Conservation (phyloP, 371 early-diverging fungal species). For the Blastocladiella emersonii region DNA sequence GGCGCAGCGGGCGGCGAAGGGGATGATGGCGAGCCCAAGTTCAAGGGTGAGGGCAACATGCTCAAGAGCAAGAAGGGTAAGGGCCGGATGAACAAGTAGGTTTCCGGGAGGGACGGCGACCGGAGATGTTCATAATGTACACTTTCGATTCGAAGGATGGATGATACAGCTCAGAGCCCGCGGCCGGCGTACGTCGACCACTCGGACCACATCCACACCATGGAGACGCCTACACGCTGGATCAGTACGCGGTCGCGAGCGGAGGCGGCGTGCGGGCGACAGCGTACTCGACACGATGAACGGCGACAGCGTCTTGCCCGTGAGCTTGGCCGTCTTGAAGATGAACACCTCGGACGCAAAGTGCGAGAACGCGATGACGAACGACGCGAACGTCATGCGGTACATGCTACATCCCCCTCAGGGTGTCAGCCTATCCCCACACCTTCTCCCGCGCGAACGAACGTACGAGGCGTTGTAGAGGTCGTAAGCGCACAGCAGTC, state of each 20-base stretch:
- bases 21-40: constrained; percentile 4
- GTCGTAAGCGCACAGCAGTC: neutral
- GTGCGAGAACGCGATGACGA: neutral
- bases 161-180: too few relatives aligned
- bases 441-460: neutral
- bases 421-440: too few relatives aligned
- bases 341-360: neutral
- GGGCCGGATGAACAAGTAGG: constrained; percentile 19
- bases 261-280: neutral
- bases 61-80: constrained; percentile 9
- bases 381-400: neutral
- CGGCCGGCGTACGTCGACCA: too few relatives aligned
- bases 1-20: neutral
- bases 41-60: constrained; percentile 16
- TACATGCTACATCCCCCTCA: neutral
- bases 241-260: too few relatives aligned
- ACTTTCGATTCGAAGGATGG: too few relatives aligned
- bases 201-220: neutral
- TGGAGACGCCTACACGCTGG: neutral
- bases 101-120: too few relatives aligned
- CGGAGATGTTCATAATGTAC: too few relatives aligned
- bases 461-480: neutral
- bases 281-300: neutral
- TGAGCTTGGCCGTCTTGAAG: neutral
- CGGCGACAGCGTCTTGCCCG: neutral